phyloP scores from a whole-genome alignment of 2,329 filamentous ascomycete species.

The Penicillium psychrosexuale region DNA sequence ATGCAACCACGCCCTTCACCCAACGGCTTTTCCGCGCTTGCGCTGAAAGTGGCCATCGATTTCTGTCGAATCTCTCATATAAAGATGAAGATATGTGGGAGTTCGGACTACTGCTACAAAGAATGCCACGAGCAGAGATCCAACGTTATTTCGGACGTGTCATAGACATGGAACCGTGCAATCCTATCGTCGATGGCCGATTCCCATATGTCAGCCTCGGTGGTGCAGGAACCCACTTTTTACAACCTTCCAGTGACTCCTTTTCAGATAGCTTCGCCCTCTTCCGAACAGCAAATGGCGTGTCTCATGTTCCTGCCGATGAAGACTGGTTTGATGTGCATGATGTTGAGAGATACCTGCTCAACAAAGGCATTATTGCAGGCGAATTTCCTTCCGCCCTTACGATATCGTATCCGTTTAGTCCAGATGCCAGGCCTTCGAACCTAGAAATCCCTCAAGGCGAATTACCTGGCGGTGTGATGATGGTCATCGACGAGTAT shows the following conservation, averaged over 20 bases:
- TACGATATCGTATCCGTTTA: background rate
- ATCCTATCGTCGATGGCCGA: slow-evolving; percentile 11
- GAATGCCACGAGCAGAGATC: slow-evolving; percentile 9
- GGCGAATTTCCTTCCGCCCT: background rate
- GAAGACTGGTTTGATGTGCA: slow-evolving; percentile 23
- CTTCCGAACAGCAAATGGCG: slow-evolving; percentile 12
- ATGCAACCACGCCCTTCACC: slow-evolving; percentile 14
- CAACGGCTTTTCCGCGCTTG: slow-evolving; percentile 13
- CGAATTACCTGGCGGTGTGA: background rate
- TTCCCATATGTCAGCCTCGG: slow-evolving; percentile 18
- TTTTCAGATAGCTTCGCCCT: background rate
- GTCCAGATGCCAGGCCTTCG: background rate
- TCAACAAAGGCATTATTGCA: slow-evolving; percentile 3
- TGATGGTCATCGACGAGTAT: slow-evolving; percentile 2
- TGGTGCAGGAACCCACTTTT: slow-evolving; percentile 12
- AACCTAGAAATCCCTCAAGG: background rate
- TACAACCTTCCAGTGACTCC: background rate
- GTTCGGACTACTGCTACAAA: slow-evolving; percentile 12
- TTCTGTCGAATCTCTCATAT: slow-evolving; percentile 1
- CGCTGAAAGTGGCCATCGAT: slow-evolving; percentile 11
- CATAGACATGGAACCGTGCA: slow-evolving; percentile 10
- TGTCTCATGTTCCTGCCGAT: slow-evolving; percentile 5
- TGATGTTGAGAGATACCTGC: slow-evolving; percentile 20
- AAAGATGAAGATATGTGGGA: slow-evolving; percentile 11
- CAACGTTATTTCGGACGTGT: slow-evolving; percentile 19